phyloP scores from a whole-genome alignment of 441 rosid species.

The Erysimum pusillum region DNA sequence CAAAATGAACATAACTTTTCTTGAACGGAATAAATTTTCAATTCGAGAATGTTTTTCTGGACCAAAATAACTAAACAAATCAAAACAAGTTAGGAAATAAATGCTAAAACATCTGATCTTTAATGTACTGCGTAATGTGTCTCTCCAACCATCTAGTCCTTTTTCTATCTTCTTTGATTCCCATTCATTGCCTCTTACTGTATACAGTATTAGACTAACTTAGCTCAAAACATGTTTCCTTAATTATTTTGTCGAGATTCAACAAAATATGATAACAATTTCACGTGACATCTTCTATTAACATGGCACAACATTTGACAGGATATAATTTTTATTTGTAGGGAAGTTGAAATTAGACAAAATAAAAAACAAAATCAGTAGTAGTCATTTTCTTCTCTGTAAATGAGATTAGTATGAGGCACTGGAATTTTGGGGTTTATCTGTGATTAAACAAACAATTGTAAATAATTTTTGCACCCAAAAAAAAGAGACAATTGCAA shows the following conservation, averaged over 20 bases:
- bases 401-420: not conserved
- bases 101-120: not conserved
- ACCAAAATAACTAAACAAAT: not conserved
- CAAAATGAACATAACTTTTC: not conserved
- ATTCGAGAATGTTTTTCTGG: not conserved
- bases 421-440: not conserved
- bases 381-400: no score
- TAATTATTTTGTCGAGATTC: conserved; percentile 25
- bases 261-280: conserved; percentile 15
- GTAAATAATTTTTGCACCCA: not conserved
- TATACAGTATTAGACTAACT: no score
- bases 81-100: not conserved
- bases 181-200: no score
- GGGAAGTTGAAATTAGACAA: conserved; percentile 6
- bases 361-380: not conserved
- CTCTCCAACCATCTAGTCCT: conserved; percentile 8
- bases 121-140: conserved; percentile 14
- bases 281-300: conserved; percentile 29
- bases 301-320: not conserved
- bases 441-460: conserved; percentile 2
- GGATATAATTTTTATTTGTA: not conserved
- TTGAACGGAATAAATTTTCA: not conserved
- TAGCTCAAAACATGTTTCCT: conserved; percentile 31
- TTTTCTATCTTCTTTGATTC: not conserved
- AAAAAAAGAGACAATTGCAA: not conserved